phyloP scores from a whole-genome alignment of 768 basidiomycete genomes.

The Boletus barrowsii region DNA sequence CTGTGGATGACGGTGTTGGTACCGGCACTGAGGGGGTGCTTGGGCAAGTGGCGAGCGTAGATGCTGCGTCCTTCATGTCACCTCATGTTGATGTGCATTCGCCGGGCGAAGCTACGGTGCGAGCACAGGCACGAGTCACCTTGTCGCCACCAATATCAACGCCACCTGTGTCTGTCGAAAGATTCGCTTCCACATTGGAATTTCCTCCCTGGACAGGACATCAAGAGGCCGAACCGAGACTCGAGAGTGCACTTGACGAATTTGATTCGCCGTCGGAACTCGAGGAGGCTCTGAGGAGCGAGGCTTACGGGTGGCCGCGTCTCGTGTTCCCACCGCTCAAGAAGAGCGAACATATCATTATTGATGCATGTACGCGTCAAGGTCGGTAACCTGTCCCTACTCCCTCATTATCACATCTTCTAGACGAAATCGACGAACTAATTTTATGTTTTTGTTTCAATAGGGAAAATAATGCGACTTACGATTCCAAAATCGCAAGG shows the following conservation, averaged over 20 bases:
- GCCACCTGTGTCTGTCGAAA: conserved; percentile 11
- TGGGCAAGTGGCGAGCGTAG: conserved; percentile 17
- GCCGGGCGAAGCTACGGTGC: conserved; percentile 9
- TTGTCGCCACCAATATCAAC: conserved; percentile 11
- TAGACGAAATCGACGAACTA: conserved; percentile 3
- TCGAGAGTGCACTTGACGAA: conserved; percentile 4
- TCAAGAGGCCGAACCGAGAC: neutral
- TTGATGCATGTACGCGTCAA: conserved; percentile 83
- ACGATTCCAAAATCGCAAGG: conserved; percentile 93
- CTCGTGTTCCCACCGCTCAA: conserved; percentile 92
- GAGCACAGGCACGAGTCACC: conserved; percentile 10
- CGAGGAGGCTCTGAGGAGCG: conserved; percentile 55
- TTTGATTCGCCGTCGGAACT: conserved; percentile 35
- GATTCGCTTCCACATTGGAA: conserved; percentile 8
- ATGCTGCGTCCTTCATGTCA: conserved; percentile 17
- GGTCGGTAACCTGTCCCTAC: conserved; percentile 43
- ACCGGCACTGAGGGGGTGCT: conserved; percentile 11
- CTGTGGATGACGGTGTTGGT: conserved; percentile 19
- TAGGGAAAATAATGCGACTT: conserved; percentile 88
- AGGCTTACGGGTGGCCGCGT: conserved; percentile 88
- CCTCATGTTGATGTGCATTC: conserved; percentile 26
- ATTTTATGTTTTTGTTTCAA: neutral
- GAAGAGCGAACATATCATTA: conserved; percentile 83
- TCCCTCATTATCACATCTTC: conserved; percentile 5
- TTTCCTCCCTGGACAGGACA: neutral